phyloP scores from a whole-genome alignment of 345 rosid species.

The Erodium maritimum region DNA sequence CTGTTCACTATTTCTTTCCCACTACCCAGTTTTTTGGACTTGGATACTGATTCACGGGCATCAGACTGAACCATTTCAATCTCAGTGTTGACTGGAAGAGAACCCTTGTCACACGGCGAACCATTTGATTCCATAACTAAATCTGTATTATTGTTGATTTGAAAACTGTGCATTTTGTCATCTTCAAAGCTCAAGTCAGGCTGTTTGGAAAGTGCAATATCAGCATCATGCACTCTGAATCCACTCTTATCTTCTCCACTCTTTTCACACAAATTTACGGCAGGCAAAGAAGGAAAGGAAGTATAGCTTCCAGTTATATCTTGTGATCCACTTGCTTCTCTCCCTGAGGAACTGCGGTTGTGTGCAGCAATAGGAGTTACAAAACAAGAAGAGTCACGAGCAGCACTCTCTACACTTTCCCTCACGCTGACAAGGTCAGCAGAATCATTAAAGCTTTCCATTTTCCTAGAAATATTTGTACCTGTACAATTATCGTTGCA shows the following conservation, averaged over 20 bases:
- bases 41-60: slow-evolving; percentile 24
- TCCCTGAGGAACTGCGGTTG: slow-evolving; percentile 25
- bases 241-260: slow-evolving; percentile 39
- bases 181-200: slow-evolving; percentile 33
- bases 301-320: slow-evolving; percentile 27
- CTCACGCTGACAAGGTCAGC: slow-evolving; percentile 45
- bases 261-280: slow-evolving; percentile 62
- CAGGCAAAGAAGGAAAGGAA: too few species aligned
- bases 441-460: slow-evolving; percentile 48
- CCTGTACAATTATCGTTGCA: slow-evolving; percentile 45
- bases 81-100: slow-evolving; percentile 30
- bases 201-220: slow-evolving; percentile 23
- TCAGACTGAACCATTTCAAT: slow-evolving; percentile 38
- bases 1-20: slow-evolving; percentile 21
- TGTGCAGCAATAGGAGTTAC: slow-evolving; percentile 26
- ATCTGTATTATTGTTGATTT: slow-evolving; percentile 60
- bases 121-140: slow-evolving; percentile 52
- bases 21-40: too few species aligned
- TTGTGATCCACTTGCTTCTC: slow-evolving; percentile 28
- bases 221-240: slow-evolving; percentile 15
- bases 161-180: slow-evolving; percentile 67
- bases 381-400: slow-evolving; percentile 39
- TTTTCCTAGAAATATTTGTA: slow-evolving; percentile 28
- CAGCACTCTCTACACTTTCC: slow-evolving; percentile 42
- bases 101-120: slow-evolving; percentile 23